Base-by-base conservation (phyloP, 129 eudicot species). In the Saussurea involucrata region DNA sequence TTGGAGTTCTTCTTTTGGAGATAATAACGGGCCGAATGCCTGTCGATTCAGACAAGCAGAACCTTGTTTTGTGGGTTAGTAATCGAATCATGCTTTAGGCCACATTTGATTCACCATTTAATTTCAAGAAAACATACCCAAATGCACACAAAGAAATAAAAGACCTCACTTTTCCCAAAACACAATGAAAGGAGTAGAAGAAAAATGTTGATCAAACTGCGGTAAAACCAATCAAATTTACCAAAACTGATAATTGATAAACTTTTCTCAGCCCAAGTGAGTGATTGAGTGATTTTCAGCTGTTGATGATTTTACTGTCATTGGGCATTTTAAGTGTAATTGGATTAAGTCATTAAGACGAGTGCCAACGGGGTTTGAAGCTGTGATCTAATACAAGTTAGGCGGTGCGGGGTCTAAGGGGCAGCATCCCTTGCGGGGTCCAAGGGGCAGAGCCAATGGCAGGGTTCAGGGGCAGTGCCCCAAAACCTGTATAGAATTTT, bases 11-110 rank as follows among this genome's bases (percentile, higher is more conserved):
- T 46, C 91, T 93, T 60, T 46, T 93, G 25, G 98, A 93, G 74
- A 90, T 90, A 66, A 64, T 93, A 18, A 93, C 98, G 4, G 98
- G 98, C 55, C 86, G 96, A 15, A 83, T 81, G 84, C 97, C 98
- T 46, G 88, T 93, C 7, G 88, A 93, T 63, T 82, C 97, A 0
- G 80, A 92, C 37, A 75, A 77, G 73, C 92, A 83, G 71, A 87
- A 86, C 79, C 87, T 93, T 53, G 92, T 93, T 33, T 65, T 93
- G 36, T 93, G 98, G 98, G 98, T 93, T 65, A 72, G 73, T 73
- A 73, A 66, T 21, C 15, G 4, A 55, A 76, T 67, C 57, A 44
- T 32, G 10, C 34, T 37, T 40, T 37, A 12, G 24, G 13, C 7
- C 36, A 74, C 3, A 17, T 31, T 64, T n/a, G 13, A 12, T 24